phyloP scores from a whole-genome alignment of 1,139 yeast species.

The Geotrichum carabidarum region DNA sequence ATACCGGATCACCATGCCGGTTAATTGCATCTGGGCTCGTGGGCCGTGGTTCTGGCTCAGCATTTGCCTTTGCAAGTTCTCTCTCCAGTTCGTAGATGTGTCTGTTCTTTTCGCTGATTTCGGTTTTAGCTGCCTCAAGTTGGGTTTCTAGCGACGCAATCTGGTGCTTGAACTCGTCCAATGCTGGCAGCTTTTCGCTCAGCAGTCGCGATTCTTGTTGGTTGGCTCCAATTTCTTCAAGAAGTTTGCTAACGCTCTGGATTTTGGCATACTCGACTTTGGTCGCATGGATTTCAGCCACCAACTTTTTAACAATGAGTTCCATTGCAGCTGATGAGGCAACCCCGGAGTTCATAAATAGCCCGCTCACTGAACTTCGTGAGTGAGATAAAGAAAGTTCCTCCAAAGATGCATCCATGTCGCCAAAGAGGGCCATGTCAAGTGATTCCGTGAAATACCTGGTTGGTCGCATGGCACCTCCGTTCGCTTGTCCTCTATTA shows the following conservation, averaged over 20 bases:
- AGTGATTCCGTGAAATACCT: slow-evolving; percentile 36
- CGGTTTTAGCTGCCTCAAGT: slow-evolving; percentile 22
- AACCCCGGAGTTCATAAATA: slow-evolving; percentile 58
- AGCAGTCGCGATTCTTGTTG: slow-evolving; percentile 17
- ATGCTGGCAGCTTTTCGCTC: slow-evolving; percentile 13
- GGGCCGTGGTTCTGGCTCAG: slow-evolving; percentile 5
- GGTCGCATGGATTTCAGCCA: slow-evolving; percentile 46
- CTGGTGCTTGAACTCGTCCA: slow-evolving; percentile 11
- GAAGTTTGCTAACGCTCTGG: slow-evolving; percentile 41
- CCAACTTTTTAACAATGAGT: slow-evolving; percentile 43
- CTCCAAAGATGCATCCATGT: slow-evolving; percentile 58
- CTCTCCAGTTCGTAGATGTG: slow-evolving; percentile 26
- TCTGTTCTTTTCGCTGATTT: slow-evolving; percentile 26
- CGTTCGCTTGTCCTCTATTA: not conserved
- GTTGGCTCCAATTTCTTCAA: slow-evolving; percentile 27
- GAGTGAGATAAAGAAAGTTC: slow-evolving; percentile 55
- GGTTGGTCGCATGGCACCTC: not conserved
- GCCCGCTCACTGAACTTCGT: slow-evolving; percentile 54
- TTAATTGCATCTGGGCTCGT: slow-evolving; percentile 11
- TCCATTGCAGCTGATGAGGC: slow-evolving; percentile 53
- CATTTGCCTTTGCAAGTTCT: slow-evolving; percentile 11
- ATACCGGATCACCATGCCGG: not conserved
- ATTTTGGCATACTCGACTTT: slow-evolving; percentile 44
- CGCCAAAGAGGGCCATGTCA: slow-evolving; percentile 78
- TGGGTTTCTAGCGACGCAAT: slow-evolving; percentile 18